phyloP scores from a whole-genome alignment of 2,329 filamentous ascomycete species.

The Aspergillus ochraceus region DNA sequence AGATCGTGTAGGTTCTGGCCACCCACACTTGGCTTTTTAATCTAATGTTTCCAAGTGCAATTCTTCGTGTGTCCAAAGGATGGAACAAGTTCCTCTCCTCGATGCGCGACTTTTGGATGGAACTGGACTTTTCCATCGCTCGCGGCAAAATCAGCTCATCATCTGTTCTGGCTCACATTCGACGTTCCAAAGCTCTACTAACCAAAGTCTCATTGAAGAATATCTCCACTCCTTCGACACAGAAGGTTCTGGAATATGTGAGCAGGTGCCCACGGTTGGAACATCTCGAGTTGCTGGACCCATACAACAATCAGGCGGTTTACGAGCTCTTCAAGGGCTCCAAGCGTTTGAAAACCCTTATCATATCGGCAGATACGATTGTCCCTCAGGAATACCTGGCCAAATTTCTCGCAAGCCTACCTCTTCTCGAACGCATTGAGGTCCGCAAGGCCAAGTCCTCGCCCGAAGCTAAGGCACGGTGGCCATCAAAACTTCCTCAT shows the following conservation, averaged over 20 bases:
- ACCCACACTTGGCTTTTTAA: not conserved
- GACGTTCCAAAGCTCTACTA: conserved; percentile 35
- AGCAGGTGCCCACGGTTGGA: conserved; percentile 37
- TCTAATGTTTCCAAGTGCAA: conserved; percentile 31
- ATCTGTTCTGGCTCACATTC: conserved; percentile 36
- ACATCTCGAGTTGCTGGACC: conserved; percentile 29
- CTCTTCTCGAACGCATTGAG: conserved; percentile 29
- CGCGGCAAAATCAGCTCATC: conserved; percentile 42
- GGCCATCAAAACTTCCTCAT: conserved; percentile 31
- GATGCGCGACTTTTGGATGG: conserved; percentile 50
- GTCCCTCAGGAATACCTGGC: conserved; percentile 26
- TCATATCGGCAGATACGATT: conserved; percentile 25
- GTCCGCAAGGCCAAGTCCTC: conserved; percentile 23
- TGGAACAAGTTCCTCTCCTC: conserved; percentile 56
- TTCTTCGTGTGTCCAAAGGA: conserved; percentile 55
- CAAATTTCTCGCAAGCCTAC: conserved; percentile 26
- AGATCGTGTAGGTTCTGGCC: conserved; percentile 44
- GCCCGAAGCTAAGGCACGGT: conserved; percentile 8
- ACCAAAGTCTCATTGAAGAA: conserved; percentile 33
- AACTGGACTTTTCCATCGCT: conserved; percentile 54
- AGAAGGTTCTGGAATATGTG: conserved; percentile 30
- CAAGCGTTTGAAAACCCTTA: conserved; percentile 26
- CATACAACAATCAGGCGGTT: conserved; percentile 20
- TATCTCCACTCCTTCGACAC: conserved; percentile 23
- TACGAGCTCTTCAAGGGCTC: conserved; percentile 28